These are phyloP conservation scores for Cladophialophora psammophila DNA, from an alignment of 2,329 filamentous ascomycete genomes.

Conservation along the genomic window DNA sequence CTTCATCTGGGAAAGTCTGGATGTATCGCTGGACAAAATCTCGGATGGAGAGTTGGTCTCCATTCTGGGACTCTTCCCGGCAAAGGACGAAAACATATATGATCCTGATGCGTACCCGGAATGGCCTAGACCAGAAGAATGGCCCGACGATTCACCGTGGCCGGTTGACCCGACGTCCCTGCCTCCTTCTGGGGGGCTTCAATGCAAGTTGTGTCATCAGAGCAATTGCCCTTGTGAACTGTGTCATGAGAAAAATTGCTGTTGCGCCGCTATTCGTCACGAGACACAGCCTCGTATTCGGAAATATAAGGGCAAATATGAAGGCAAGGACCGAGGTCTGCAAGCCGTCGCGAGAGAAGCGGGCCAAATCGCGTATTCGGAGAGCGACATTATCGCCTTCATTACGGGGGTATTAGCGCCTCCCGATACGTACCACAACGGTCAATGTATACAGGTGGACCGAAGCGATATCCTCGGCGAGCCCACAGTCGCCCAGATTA, in stretches of 20 bases:
- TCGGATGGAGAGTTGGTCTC: not conserved
- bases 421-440: not conserved
- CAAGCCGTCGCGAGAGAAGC: not conserved
- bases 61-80: not conserved
- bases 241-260: too few species aligned
- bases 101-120: not conserved
- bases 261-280: not conserved
- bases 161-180: not conserved
- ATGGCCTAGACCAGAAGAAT: not conserved
- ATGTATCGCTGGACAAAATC: not conserved
- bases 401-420: not conserved
- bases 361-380: not conserved
- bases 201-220: not conserved
- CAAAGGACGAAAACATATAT: not conserved
- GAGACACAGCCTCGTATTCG: not conserved
- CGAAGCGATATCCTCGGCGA: constrained; percentile 3
- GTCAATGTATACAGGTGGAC: constrained; percentile 2
- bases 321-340: not conserved
- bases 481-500: constrained; percentile 10
- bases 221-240: not conserved
- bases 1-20: not conserved
- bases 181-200: not conserved
- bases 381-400: not conserved
- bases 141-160: not conserved
- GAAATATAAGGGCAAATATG: not conserved